phyloP scores from a whole-genome alignment of 441 rosid genomes.

The Hura crepitans region DNA sequence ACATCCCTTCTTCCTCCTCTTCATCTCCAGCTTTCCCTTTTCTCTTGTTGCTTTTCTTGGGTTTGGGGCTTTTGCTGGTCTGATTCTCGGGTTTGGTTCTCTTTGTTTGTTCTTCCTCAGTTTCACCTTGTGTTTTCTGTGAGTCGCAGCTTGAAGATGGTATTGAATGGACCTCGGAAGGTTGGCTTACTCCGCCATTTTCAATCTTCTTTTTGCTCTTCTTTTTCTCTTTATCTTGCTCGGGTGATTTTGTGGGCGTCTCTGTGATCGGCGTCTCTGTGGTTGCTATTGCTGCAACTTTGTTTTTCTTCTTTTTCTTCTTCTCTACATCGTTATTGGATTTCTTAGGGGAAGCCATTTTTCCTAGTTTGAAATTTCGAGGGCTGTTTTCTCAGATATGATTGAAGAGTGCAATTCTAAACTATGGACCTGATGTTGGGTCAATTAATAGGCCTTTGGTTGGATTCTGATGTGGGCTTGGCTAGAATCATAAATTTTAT shows the following conservation, averaged over 20 bases:
- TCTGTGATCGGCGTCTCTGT: slow-evolving; percentile 14
- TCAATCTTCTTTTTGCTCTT: slow-evolving; percentile 19
- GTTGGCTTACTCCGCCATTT: slow-evolving; percentile 28
- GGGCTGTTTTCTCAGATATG: too few relatives aligned
- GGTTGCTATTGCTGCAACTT: slow-evolving; percentile 10
- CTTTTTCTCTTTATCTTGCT: slow-evolving; percentile 14
- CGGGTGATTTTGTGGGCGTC: slow-evolving; percentile 11
- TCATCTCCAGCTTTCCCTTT: slow-evolving; percentile 24
- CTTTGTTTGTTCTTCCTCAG: slow-evolving; percentile 6
- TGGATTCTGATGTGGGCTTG: too few relatives aligned
- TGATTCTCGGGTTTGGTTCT: slow-evolving; percentile 15
- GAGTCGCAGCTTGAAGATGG: slow-evolving; percentile 39
- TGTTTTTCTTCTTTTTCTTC: slow-evolving; percentile 21
- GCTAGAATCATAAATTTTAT: too few relatives aligned
- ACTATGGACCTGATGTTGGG: neutral
- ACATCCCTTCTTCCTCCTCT: slow-evolving; percentile 34
- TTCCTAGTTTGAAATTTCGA: neutral
- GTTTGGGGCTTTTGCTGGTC: slow-evolving; percentile 14
- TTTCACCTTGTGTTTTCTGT: slow-evolving; percentile 18
- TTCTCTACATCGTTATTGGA: slow-evolving; percentile 17
- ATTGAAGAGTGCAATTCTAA: neutral
- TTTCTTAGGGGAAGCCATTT: slow-evolving; percentile 34
- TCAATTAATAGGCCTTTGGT: too few relatives aligned
- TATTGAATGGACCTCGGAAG: slow-evolving; percentile 19
- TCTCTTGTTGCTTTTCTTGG: slow-evolving; percentile 18